Evolutionary conservation across 306 rosid species (phyloP).

Genomic region (Neltuma alba): DNA sequence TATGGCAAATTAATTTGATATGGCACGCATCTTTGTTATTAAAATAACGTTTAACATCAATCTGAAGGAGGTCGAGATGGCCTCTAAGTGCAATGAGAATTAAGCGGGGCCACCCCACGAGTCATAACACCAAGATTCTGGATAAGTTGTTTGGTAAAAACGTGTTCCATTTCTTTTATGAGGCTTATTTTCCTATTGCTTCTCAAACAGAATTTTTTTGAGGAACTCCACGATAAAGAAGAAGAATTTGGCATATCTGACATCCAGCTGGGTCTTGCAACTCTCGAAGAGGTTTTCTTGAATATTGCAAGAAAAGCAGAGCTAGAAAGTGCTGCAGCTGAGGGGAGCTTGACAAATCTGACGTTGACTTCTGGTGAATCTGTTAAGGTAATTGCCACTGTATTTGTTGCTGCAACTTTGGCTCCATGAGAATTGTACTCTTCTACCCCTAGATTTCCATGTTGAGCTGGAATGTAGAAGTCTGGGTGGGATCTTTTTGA

Average conservation of each 20-base stretch:
- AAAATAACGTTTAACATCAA: background rate
- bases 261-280: slow-evolving; percentile 81
- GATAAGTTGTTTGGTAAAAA: background rate
- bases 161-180: slow-evolving; percentile 2
- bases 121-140: background rate
- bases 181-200: slow-evolving; percentile 28
- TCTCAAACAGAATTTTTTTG: slow-evolving; percentile 63
- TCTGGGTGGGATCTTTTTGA: background rate
- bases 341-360: slow-evolving; percentile 61
- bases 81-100: slow-evolving; percentile 12
- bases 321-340: slow-evolving; percentile 80
- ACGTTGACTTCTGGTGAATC: slow-evolving; percentile 69
- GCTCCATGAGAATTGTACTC: background rate
- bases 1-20: slow-evolving; percentile 20
- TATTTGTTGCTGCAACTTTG: slow-evolving; percentile 10
- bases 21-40: background rate
- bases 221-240: slow-evolving; percentile 71
- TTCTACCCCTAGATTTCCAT: slow-evolving; percentile 2
- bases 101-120: background rate
- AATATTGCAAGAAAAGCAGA: slow-evolving; percentile 85
- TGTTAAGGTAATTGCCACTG: slow-evolving; percentile 43
- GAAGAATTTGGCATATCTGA: slow-evolving; percentile 74
- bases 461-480: background rate
- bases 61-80: slow-evolving; percentile 9
- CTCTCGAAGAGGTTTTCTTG: slow-evolving; percentile 92